Conservation (phyloP, 2,329 filamentous ascomycete species). For the Penicillium palitans region DNA sequence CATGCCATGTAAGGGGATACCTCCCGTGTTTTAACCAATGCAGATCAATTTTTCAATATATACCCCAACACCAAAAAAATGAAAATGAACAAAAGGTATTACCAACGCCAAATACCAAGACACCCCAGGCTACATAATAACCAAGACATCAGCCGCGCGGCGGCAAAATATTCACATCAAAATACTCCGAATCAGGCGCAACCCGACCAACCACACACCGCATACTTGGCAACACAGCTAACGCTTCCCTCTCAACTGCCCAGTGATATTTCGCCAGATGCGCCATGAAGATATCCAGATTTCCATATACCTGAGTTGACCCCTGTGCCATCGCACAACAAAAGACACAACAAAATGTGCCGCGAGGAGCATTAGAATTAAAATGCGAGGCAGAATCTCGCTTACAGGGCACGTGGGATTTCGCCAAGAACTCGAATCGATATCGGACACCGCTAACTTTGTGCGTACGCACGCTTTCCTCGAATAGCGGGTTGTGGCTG, state of each 20-base stretch:
- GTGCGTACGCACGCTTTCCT: constrained; percentile 31
- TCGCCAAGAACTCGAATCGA: constrained; percentile 51
- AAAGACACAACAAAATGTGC: constrained; percentile 49
- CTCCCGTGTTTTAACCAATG: neutral
- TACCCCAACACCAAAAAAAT: neutral
- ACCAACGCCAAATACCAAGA: neutral
- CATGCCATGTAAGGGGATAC: neutral
- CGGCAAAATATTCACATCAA: constrained; percentile 51
- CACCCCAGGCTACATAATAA: neutral
- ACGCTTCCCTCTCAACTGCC: constrained; percentile 22
- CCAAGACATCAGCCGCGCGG: neutral
- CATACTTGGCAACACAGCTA: constrained; percentile 38
- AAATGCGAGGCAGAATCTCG: constrained; percentile 10
- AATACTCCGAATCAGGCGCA: constrained; percentile 44
- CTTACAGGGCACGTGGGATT: constrained; percentile 45
- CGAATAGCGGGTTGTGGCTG: constrained; percentile 22
- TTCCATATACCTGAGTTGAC: constrained; percentile 39
- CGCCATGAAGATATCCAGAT: constrained; percentile 45
- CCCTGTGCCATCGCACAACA: constrained; percentile 44
- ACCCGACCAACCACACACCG: constrained; percentile 46
- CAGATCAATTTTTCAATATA: neutral
- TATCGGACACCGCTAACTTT: constrained; percentile 41
- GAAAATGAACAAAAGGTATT: neutral
- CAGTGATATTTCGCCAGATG: constrained; percentile 45
- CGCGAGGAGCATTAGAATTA: constrained; percentile 2